Base-by-base conservation (phyloP, 768 basidiomycete species). In the Leucocoprinus leucothites region DNA sequence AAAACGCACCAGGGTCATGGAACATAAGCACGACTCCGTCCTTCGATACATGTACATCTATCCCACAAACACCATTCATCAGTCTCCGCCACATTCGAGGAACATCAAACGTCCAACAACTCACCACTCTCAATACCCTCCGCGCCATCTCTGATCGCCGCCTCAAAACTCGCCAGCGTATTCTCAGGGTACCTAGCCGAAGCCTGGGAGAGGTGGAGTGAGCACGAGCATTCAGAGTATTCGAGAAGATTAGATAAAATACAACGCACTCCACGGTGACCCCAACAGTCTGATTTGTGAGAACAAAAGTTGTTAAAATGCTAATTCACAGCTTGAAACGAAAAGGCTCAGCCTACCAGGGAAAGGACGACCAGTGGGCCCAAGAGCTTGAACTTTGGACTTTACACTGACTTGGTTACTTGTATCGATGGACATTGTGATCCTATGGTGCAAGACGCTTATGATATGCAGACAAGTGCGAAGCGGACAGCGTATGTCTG, bases 101-200 rank as follows among this genome's bases (percentile, higher is more conserved):
- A 31, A 5, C 11, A 5, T 31, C 11, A 21, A 13, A 4, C n/a
- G 19, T 19, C 25, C 18, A 48, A 18, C 7, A n/a, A 73, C 83
- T 72, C 94, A 97, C 96, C 95, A 68, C 91, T 94, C 82, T 99
- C 96, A 65, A 99, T 96, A 61, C 80, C 95, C 68, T 99, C 94
- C 42, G 94, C 88, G 56, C 96, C 96, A 74, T 97, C 94, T 43
- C 85, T 84, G 57, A 97, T 93, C 65, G 96, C 96, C 57, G 90
- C 91, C 67, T 92, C 86, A 72, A 98, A 98, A 73, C 91, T 93
- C 35, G 91, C 92, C 58, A 94, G 82, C 45, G 94, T 96, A 76
- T 98, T 98, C 73, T 98, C 96, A 2, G 93, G 92, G 70, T 81
- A 93, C 13, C 81, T 76, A 21, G 89, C 82, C n/a, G 91, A 94